Evolutionary conservation across 1,284 basidiomycete species (phyloP).

Genomic region (Coniophora puteana): DNA sequence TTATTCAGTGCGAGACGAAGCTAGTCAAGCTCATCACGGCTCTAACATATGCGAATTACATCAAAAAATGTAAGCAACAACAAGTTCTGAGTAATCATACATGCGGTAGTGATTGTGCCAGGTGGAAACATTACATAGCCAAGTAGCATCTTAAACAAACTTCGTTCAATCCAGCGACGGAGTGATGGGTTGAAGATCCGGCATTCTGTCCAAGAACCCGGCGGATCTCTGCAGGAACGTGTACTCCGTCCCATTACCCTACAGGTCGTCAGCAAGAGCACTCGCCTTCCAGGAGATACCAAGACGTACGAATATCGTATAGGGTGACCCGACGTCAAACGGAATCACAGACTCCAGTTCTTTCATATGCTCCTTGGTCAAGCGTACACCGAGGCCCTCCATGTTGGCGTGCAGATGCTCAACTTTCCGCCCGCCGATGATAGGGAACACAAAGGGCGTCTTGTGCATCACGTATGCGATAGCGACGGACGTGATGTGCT

Average conservation of each 20-base stretch:
- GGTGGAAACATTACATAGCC: no score
- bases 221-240: slow-evolving; percentile 6
- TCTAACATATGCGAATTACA: no score
- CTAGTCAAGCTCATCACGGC: no score
- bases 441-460: slow-evolving; percentile 41
- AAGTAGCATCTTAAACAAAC: no score
- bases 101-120: no score
- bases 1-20: no score
- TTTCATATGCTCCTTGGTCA: slow-evolving; percentile 37
- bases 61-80: no score
- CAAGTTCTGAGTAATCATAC: no score
- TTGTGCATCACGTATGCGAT: slow-evolving; percentile 44
- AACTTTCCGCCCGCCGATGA: slow-evolving; percentile 43
- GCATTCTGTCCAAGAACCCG: slow-evolving; percentile 15
- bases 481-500: slow-evolving; percentile 28
- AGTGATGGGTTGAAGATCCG: slow-evolving; percentile 7
- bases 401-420: slow-evolving; percentile 44
- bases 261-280: background rate
- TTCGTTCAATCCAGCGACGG: no score
- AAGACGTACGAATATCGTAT: slow-evolving; percentile 29
- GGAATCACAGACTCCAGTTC: slow-evolving; percentile 33
- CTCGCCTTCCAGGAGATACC: background rate
- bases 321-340: slow-evolving; percentile 40
- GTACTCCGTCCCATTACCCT: slow-evolving; percentile 18
- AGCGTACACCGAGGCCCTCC: slow-evolving; percentile 37